A percentile compares a stretch with the other conserved stretches of the same genome.
Evolutionary conservation across 2,329 filamentous ascomycete species (phyloP).

Genomic region (Fusarium compactum): DNA sequence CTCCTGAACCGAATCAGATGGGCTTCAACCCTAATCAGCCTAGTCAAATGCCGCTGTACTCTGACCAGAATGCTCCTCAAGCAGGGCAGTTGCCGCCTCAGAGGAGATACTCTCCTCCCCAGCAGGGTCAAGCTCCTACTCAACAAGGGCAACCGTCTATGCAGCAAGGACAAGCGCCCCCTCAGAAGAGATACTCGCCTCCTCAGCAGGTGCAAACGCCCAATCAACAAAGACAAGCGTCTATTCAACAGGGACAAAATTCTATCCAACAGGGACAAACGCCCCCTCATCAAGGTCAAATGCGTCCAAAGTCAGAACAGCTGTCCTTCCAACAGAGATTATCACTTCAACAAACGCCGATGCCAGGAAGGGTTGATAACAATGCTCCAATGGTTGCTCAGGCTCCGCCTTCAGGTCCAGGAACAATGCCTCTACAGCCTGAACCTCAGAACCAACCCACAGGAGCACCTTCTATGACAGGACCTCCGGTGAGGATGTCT

Average conservation of each 20-base stretch:
- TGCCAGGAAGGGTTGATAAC: not conserved
- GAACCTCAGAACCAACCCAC: not conserved
- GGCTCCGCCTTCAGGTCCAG: not conserved
- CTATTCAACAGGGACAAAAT: slow-evolving; percentile 1
- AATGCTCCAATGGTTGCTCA: not conserved
- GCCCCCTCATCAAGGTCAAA: not conserved
- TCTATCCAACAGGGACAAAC: slow-evolving; percentile 2
- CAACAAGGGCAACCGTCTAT: not conserved
- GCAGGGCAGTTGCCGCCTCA: not conserved
- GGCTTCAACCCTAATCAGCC: slow-evolving; percentile 4
- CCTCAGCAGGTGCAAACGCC: not conserved
- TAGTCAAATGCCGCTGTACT: not conserved
- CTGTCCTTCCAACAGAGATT: slow-evolving; percentile 1
- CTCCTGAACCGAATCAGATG: not conserved
- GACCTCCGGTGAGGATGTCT: not conserved
- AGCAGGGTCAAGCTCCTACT: not conserved
- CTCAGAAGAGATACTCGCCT: not conserved
- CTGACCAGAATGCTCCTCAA: slow-evolving; percentile 3
- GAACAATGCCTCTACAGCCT: not conserved
- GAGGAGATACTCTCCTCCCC: not conserved
- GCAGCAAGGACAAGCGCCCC: not conserved
- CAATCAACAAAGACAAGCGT: not conserved
- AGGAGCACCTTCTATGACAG: not conserved
- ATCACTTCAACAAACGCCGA: not conserved
- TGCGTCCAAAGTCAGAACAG: not conserved